Conservation (phyloP, 768 basidiomycete genomes). For the Crucibulum laeve region DNA sequence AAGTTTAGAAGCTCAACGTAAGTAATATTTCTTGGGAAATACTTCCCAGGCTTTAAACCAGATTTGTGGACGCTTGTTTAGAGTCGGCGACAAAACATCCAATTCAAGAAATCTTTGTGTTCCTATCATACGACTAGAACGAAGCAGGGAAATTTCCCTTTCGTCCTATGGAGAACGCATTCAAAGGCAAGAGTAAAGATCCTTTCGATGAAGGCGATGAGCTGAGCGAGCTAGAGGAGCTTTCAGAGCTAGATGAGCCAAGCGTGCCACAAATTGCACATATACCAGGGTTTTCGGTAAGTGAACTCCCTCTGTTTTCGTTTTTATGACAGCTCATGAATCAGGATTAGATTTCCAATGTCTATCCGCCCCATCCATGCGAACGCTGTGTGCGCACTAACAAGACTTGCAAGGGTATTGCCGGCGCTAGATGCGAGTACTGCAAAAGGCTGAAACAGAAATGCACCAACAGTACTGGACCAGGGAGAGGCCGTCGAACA, state of each 20-base stretch:
- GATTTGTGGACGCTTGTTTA: slow-evolving; percentile 18
- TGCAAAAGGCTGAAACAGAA: slow-evolving; percentile 43
- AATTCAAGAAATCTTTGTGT: slow-evolving; percentile 29
- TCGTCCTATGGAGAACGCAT: slow-evolving; percentile 25
- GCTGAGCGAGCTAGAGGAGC: slow-evolving; percentile 22
- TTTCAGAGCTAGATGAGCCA: slow-evolving; percentile 23
- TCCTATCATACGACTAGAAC: slow-evolving; percentile 27
- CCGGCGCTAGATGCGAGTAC: slow-evolving; percentile 40
- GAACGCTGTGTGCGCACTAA: slow-evolving; percentile 40
- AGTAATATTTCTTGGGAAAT: slow-evolving; percentile 14
- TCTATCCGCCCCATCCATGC: slow-evolving; percentile 36
- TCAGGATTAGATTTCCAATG: slow-evolving; percentile 17
- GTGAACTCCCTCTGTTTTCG: slow-evolving; percentile 3
- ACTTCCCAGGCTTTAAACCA: slow-evolving; percentile 16
- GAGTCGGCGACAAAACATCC: slow-evolving; percentile 21
- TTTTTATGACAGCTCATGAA: slow-evolving; percentile 4
- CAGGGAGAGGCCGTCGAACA: slow-evolving; percentile 36
- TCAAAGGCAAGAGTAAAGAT: slow-evolving; percentile 19
- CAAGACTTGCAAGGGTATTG: slow-evolving; percentile 36
- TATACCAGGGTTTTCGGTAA: slow-evolving; percentile 20
- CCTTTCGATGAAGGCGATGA: slow-evolving; percentile 18
- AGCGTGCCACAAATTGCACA: slow-evolving; percentile 17
- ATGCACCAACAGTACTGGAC: slow-evolving; percentile 41
- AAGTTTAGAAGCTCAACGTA: no score
- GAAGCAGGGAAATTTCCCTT: slow-evolving; percentile 23